Evolutionary conservation across 1,139 yeast genomes (phyloP), one percentile per base, ranked within the genome.

Genomic region (Torulaspora pretoriensis): DNA sequence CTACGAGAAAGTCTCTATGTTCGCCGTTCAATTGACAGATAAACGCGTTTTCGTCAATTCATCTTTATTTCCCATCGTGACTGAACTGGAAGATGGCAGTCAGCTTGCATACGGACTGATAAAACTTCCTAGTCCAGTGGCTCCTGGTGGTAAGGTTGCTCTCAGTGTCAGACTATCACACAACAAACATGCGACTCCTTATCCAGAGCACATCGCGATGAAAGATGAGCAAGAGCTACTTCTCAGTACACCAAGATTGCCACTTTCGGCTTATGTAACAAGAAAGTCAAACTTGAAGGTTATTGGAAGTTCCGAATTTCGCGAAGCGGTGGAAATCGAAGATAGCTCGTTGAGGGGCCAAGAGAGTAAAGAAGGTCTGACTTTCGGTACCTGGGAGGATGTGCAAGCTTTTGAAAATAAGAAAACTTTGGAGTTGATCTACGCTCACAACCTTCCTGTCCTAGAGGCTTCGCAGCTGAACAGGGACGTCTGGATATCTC

Each of bases 401-500:
- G 61, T 78, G 25, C 64, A 60, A n/a, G 75, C 90, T 1, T 75
- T 71, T 54, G 49, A 49, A 12, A 62, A 78, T 1, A 54, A 69
- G 31, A 59, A 68, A 16, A 75, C 79, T 12, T 64, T 83, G 61
- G 75, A 77, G 2, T 65, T 89, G 34, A 68, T 79, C 40, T 90
- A 77, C 65, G 79, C 77, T 45, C 87, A 79, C 64, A 81, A 83
- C 56, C 62, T 70, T 36, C 95, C 97, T 8, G 61, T 89, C 50
- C 68, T 80, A 10, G 75, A 75, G 51, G 85, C 80, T 9, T 72
- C 75, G 51, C 73, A 70, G 49, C 72, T 88, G 49, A 71, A 78
- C 53, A 78, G 97, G 63, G 85, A 86, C 38, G 67, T 87, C 39
- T 90, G 97, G 96, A 74, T 89, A 42, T 80, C 87, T 2, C 89